These are phyloP conservation scores for Alternaria arbusti DNA, from an alignment of 2,329 filamentous ascomycete species.

Conservation along the genomic window DNA sequence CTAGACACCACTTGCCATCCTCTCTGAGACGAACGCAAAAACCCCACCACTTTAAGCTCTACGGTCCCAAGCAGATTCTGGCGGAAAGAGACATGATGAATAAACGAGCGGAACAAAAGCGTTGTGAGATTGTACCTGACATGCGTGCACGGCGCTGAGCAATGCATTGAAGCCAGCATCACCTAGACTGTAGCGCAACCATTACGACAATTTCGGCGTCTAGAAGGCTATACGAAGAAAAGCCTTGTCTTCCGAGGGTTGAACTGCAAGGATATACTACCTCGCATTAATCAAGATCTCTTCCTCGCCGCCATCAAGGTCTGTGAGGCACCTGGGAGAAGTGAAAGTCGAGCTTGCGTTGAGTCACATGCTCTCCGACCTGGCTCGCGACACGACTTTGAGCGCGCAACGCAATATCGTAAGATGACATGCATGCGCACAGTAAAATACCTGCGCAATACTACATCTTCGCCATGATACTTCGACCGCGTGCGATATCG, in stretches of 20 bases:
- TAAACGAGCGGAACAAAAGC: not conserved
- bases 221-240: not conserved
- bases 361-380: not conserved
- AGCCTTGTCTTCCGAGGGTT: not conserved
- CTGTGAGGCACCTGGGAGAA: not conserved
- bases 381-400: not conserved
- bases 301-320: not conserved
- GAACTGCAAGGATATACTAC: not conserved
- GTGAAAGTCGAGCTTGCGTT: not conserved
- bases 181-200: not conserved
- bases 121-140: not conserved
- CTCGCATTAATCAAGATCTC: not conserved
- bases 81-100: not conserved
- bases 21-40: not conserved
- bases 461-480: not conserved
- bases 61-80: not conserved
- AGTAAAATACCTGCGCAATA: not conserved
- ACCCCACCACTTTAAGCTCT: not conserved
- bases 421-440: not conserved
- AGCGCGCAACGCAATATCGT: not conserved
- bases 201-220: not conserved
- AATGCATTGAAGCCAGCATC: not conserved
- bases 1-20: not conserved
- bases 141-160: not conserved
- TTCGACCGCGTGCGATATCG: not conserved